Evolutionary conservation across 306 rosid genomes (phyloP).

Genomic region (Gleditsia sinensis): DNA sequence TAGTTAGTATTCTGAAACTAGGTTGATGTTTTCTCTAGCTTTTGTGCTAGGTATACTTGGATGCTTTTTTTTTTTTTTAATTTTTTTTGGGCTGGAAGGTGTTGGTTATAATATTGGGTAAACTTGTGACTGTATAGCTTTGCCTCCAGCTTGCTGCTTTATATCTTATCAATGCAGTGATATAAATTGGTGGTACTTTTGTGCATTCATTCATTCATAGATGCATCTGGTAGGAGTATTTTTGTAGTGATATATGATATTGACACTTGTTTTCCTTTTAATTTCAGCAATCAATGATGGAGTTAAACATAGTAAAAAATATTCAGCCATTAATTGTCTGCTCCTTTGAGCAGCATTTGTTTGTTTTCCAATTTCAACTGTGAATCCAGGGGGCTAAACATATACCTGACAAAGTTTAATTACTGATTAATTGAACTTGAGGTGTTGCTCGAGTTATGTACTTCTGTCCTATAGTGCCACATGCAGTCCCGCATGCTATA

Average conservation of each 20-base stretch:
- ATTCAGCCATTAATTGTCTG: neutral
- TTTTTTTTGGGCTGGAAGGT: neutral
- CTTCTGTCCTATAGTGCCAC: slow-evolving; percentile 8
- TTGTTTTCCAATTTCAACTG: slow-evolving; percentile 6
- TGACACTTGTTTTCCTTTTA: neutral
- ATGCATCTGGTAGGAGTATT: neutral
- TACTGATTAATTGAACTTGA: slow-evolving; percentile 8
- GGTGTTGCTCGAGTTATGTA: neutral
- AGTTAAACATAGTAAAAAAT: slow-evolving; percentile 16
- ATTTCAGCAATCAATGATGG: slow-evolving; percentile 3
- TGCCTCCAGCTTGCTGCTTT: slow-evolving; percentile 5
- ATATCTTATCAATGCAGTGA: neutral
- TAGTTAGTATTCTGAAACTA: neutral
- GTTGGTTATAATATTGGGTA: neutral
- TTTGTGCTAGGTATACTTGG: neutral
- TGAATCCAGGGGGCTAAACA: neutral
- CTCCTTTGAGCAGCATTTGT: neutral
- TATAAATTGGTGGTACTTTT: neutral
- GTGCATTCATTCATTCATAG: neutral
- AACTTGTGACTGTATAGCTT: neutral
- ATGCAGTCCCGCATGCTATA: neutral
- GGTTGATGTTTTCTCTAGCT: slow-evolving; percentile 14
- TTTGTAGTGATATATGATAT: slow-evolving; percentile 3
- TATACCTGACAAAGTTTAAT: neutral
- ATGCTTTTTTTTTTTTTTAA: neutral